Base-by-base conservation (phyloP, 1,284 basidiomycete species). In the Xerocomus amazonicus region DNA sequence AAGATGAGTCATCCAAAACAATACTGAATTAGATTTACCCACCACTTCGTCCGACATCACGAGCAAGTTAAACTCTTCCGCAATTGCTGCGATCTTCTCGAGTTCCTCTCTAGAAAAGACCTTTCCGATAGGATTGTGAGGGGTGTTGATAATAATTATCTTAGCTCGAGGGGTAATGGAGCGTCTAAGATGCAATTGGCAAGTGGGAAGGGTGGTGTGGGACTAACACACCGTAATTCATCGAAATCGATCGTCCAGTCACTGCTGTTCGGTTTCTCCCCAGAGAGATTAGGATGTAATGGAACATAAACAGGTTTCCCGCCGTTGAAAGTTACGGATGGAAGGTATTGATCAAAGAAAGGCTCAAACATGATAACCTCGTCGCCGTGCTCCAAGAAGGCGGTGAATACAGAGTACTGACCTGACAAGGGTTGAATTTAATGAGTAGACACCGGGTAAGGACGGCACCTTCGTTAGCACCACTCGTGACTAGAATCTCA, bases 311-410 rank as follows among this genome's bases (percentile, higher is more conserved):
- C 86, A 9, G 96, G 93, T 49, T 83, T 87, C 41, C 93, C 95
- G 29, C 89, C 90, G 63, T 97, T 94, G 80, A 97, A 97, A 26
- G 84, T 90, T 49, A 97, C 84, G 9, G 90, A 91, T 33, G 92
- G 87, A 54, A 90, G 81, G 73, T 97, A 99, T 70, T 99, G 97
- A 66, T 98, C 95, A 65, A 97, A 98, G 77, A 93, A 95, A 6
- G 92, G 96, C 72, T 99, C 97, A 63, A 99, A 95, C 78, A 97
- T 85, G 68, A 99, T 95, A 53, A 99, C 97, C 70, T 98, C 96
- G 67, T 99, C 97, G 8, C 88, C 93, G 33, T 82, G 76, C 55
- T 96, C 84, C 42, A 94, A 71, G 73, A 95, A 96, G 0, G 95
- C 94, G 17, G 83, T 80, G 60, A 95, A 86, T 50, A 92, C 88